Percentiles rank a stretch among this genome's conserved stretches.
Evolutionary conservation across 148 eudicot genomes (phyloP).

Genomic region (Chenopodium quinoa): DNA sequence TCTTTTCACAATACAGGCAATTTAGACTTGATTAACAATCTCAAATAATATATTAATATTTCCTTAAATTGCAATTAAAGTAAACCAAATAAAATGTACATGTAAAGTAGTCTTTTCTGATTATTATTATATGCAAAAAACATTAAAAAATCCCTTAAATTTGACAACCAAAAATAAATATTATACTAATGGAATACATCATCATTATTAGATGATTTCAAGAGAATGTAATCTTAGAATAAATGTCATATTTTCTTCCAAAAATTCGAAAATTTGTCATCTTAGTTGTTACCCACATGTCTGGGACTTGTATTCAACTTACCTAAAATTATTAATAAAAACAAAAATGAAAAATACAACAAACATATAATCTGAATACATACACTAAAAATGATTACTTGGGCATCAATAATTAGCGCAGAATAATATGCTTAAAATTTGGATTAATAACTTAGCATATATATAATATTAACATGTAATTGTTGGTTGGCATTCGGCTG

Average conservation of each 20-base stretch:
- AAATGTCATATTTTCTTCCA: constrained; percentile 7
- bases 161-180: background rate
- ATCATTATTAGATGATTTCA: background rate
- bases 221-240: constrained; percentile 6
- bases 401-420: background rate
- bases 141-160: too few relatives aligned
- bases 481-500: constrained; percentile 21
- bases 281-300: constrained; percentile 32
- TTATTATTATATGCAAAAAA: too few relatives aligned
- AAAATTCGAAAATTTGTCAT: background rate
- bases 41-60: too few relatives aligned
- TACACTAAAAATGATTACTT: background rate
- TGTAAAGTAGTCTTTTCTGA: too few relatives aligned
- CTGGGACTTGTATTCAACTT: background rate
- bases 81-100: too few relatives aligned
- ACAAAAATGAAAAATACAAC: background rate
- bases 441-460: background rate
- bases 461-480: background rate
- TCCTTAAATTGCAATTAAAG: too few relatives aligned
- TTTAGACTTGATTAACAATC: too few relatives aligned
- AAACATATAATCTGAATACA: background rate
- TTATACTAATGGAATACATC: background rate
- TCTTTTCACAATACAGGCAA: background rate
- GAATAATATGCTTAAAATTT: too few relatives aligned
- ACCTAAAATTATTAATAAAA: background rate